Base-by-base conservation (phyloP, 1,284 basidiomycete genomes). In the Takashimella koratensis region DNA sequence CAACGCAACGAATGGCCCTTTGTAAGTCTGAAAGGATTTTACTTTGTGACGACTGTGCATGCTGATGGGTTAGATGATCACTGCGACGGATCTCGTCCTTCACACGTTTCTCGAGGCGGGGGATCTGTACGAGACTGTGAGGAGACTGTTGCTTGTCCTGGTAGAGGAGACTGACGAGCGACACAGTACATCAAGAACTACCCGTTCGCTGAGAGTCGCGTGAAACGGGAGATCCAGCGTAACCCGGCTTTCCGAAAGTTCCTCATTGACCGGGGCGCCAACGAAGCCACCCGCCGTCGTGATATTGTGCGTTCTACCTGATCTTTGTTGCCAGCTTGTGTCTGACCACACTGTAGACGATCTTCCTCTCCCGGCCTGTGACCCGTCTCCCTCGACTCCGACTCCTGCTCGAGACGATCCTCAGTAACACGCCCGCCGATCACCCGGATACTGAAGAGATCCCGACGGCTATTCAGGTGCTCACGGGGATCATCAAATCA, bases 1-100 rank as follows among this genome's bases (percentile, higher is more conserved):
- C 89, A 92, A 67, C 78, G 80, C 46, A 84, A 88, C 13, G 86
- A 90, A 59, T 89, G 90, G 70, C 89, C 89, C 5, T 68, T 91
- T 36, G 66, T 71, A 36, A 43, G 65, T 25, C 19, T 39, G n/a
- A 43, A 10, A n/a, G 42, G 13, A 43, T 43, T 22, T n/a, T n/a
- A n/a, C n/a, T n/a, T n/a, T n/a, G n/a, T n/a, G n/a, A n/a, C n/a
- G n/a, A n/a, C n/a, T n/a, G n/a, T n/a, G n/a, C n/a, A n/a, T n/a
- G n/a, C n/a, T n/a, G n/a, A n/a, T n/a, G n/a, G n/a, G n/a, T n/a
- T n/a, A n/a, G n/a, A n/a, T n/a, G n/a, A n/a, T n/a, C n/a, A n/a
- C n/a, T n/a, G n/a, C n/a, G n/a, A n/a, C n/a, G n/a, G n/a, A n/a
- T n/a, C n/a, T n/a, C n/a, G n/a, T n/a, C n/a, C n/a, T n/a, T n/a